These are phyloP conservation scores for Pichia sporocuriosa DNA, from an alignment of 805 yeast species.

Conservation along the genomic window DNA sequence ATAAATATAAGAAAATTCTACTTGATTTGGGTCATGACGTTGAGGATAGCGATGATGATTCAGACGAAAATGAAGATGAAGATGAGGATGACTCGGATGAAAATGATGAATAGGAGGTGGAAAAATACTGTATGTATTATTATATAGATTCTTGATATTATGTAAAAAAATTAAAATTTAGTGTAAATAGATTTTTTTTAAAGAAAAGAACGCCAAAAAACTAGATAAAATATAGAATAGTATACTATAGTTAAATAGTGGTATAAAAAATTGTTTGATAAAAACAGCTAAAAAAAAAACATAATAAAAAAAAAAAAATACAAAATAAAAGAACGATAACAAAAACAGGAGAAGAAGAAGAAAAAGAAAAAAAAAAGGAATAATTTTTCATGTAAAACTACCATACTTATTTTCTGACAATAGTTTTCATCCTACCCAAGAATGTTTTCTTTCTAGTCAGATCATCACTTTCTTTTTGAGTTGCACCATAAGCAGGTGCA, in stretches of 20 bases:
- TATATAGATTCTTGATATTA: no score
- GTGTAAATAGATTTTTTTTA: conserved; percentile 2
- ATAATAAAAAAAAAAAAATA: no score
- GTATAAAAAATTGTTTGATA: no score
- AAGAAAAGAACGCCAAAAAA: no score
- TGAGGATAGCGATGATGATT: conserved; percentile 4
- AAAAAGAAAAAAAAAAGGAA: neutral
- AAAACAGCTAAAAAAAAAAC: no score
- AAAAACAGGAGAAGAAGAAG: neutral
- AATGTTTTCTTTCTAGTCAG: conserved; percentile 77
- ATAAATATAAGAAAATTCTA: conserved; percentile 8
- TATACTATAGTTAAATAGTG: no score
- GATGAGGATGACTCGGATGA: neutral
- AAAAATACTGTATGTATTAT: no score
- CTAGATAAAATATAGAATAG: no score
- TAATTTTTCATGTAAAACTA: no score
- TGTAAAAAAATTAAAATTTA: neutral
- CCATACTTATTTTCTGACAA: conserved; percentile 28
- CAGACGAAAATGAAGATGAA: conserved; percentile 1
- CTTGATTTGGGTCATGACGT: conserved; percentile 7
- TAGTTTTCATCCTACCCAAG: conserved; percentile 79
- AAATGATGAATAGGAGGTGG: neutral
- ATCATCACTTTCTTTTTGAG: conserved; percentile 40
- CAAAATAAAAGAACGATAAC: no score
- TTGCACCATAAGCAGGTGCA: conserved; percentile 64